Conservation (phyloP, 2,329 filamentous ascomycete species). For the Arthrobotrys entomopaga region DNA sequence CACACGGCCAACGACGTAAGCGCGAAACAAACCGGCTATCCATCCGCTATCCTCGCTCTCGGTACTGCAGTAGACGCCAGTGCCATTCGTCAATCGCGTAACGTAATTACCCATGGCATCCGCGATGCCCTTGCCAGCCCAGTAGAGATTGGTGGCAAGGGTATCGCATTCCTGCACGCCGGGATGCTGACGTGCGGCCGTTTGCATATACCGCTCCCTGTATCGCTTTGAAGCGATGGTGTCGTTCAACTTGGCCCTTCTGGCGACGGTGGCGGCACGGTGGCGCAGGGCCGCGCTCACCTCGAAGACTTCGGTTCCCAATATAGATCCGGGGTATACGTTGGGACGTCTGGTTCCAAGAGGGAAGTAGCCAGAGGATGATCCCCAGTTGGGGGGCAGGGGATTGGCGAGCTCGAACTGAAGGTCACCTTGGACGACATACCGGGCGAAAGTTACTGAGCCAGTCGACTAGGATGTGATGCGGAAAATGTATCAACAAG, state of each 20-base stretch:
- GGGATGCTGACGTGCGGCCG: neutral
- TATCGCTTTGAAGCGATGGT: neutral
- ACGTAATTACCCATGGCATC: conserved; percentile 63
- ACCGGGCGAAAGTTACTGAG: conserved; percentile 74
- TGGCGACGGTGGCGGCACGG: conserved; percentile 67
- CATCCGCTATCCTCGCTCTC: conserved; percentile 78
- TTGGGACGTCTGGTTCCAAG: neutral
- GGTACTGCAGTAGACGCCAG: conserved; percentile 74
- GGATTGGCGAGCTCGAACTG: conserved; percentile 77
- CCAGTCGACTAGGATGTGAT: conserved; percentile 74
- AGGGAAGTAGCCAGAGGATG: neutral
- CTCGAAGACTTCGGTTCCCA: conserved; percentile 77
- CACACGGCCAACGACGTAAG: conserved; percentile 68
- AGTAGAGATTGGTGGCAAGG: neutral
- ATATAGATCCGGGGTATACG: conserved; percentile 63
- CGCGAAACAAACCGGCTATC: conserved; percentile 73
- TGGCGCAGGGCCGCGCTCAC: conserved; percentile 70
- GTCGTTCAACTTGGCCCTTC: conserved; percentile 61
- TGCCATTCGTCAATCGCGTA: conserved; percentile 74
- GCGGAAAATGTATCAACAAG: conserved; percentile 67
- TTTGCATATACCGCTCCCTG: neutral
- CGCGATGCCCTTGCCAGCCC: neutral
- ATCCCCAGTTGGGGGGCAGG: conserved; percentile 66
- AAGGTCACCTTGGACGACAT: conserved; percentile 77
- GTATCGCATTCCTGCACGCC: neutral